Conservation (phyloP, 2,329 filamentous ascomycete genomes). For the Colletotrichum paranaense region DNA sequence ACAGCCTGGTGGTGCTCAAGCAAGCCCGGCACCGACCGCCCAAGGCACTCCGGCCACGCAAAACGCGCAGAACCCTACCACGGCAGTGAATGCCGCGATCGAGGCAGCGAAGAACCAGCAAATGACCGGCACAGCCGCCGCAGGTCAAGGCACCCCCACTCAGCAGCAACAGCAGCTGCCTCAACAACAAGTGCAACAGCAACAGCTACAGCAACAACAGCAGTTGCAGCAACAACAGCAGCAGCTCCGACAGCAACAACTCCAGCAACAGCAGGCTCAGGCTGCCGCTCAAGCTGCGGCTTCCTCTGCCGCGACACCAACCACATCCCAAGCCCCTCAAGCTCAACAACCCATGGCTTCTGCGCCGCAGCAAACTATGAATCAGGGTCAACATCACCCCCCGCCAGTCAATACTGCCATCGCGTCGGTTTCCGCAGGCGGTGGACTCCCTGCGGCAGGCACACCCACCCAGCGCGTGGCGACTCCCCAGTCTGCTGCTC, state of each 20-base stretch:
- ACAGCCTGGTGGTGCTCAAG: constrained; percentile 35
- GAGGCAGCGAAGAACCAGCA: constrained; percentile 60
- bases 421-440: constrained; percentile 46
- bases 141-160: constrained; percentile 42
- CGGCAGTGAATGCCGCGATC: constrained; percentile 56
- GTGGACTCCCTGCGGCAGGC: constrained; percentile 53
- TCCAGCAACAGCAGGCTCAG: constrained; percentile 41
- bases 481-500: constrained; percentile 59
- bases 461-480: constrained; percentile 64
- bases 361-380: constrained; percentile 28
- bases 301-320: constrained; percentile 21
- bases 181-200: constrained; percentile 34
- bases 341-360: constrained; percentile 13
- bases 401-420: constrained; percentile 62
- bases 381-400: constrained; percentile 48
- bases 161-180: constrained; percentile 33
- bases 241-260: constrained; percentile 39
- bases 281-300: constrained; percentile 34
- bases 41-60: constrained; percentile 28
- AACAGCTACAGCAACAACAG: constrained; percentile 44
- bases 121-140: constrained; percentile 39
- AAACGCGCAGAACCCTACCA: constrained; percentile 45
- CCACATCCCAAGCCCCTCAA: constrained; percentile 17
- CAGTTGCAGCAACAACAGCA: constrained; percentile 42
- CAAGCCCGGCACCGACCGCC: constrained; percentile 1